Base-by-base conservation (phyloP, 2,329 filamentous ascomycete species). In the Ascochyta fabae region DNA sequence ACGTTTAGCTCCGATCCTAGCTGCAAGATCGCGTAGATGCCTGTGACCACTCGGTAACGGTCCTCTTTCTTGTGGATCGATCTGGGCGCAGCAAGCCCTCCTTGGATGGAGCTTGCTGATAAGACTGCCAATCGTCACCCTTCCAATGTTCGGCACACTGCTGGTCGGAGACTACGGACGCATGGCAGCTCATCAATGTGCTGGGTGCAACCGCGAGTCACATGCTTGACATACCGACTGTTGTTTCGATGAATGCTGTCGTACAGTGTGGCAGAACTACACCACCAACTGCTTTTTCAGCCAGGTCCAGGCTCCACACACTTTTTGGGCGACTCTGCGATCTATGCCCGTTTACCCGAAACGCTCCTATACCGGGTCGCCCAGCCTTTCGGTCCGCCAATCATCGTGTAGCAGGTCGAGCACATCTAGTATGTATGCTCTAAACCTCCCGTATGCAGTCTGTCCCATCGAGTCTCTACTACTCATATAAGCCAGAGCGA, bases 1-100 rank as follows among this genome's bases (percentile, higher is more conserved):
- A 19, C 19, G 19, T 19, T 16, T 51, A 56, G 53, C 43, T 41
- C 43, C 53, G 42, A 48, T 51, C 42, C 35, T 56, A 56, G 53
- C 48, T 56, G 53, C 47, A 56, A 47, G 38, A 56, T 56, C 53
- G 53, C 31, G 53, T 38, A 43, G 42, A 48, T 48, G 41, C 36
- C 40, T 36, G 47, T 47, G 33, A 33, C 47, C 47, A 56, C 16
- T 51, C 42, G 36, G 42, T 35, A 47, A 47, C 35, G 31, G 47
- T 10, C 22, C 45, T 54, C 52, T 33, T 22, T 42, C 29, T 50
- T 22, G 36, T 24, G 26, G 19, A 50, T 46, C 35, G 36, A 46
- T 24, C 41, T 55, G 26, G 41, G 35, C 24, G 36, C 31, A 54
- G 31, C 15, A 33, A 16, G 36, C 42, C 42, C 40, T 34, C 34